These are phyloP conservation scores for Acanthochlamys bracteata DNA, from an alignment of 106 monocot genomes.

Conservation along the genomic window DNA sequence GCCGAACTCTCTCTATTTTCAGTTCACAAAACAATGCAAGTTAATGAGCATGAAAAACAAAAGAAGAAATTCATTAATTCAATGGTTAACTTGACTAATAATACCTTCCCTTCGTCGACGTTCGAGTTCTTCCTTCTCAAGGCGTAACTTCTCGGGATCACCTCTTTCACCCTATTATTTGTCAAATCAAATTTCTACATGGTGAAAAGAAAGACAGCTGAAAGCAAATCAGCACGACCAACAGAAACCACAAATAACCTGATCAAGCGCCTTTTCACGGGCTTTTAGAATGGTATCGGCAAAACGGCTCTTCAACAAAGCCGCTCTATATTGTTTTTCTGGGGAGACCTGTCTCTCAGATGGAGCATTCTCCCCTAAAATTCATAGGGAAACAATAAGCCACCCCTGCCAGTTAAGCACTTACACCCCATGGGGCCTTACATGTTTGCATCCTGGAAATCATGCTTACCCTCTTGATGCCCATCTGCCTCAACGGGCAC, in stretches of 20 bases:
- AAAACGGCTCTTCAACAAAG: slow-evolving; percentile 73
- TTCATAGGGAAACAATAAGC: slow-evolving; percentile 27
- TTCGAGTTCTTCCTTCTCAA: slow-evolving; percentile 79
- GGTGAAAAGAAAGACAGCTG: no score
- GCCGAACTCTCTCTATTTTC: slow-evolving; percentile 57
- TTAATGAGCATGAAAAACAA: not conserved
- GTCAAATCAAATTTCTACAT: no score
- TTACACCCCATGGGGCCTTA: slow-evolving; percentile 15
- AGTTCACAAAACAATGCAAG: not conserved
- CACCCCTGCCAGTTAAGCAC: slow-evolving; percentile 29
- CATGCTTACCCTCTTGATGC: slow-evolving; percentile 73
- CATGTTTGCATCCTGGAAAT: slow-evolving; percentile 22
- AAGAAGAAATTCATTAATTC: not conserved
- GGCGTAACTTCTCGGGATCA: slow-evolving; percentile 74
- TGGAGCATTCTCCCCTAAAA: slow-evolving; percentile 79
- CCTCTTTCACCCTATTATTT: slow-evolving; percentile 44
- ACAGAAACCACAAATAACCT: slow-evolving; percentile 32
- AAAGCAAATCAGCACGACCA: no score
- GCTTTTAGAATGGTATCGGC: slow-evolving; percentile 95
- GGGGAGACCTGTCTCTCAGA: slow-evolving; percentile 77
- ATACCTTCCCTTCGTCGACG: slow-evolving; percentile 67
- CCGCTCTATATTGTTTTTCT: slow-evolving; percentile 71
- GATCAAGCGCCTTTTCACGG: slow-evolving; percentile 78
- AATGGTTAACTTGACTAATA: not conserved
- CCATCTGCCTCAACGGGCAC: slow-evolving; percentile 22